These are phyloP conservation scores for Salvia hispanica DNA, from an alignment of 257 asterid genomes.

Conservation along the genomic window DNA sequence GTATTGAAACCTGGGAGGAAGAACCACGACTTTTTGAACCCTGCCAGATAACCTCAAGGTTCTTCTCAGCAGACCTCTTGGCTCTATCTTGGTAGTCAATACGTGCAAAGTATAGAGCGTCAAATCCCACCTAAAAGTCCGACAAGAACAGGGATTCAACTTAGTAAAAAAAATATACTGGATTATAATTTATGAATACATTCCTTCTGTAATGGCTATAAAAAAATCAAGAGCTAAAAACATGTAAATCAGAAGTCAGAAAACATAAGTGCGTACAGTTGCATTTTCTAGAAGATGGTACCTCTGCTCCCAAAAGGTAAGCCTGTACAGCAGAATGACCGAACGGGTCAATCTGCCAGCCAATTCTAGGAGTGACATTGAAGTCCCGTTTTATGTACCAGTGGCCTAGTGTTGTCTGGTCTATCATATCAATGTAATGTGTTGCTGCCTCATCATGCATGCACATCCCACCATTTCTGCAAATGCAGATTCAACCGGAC, in stretches of 20 bases:
- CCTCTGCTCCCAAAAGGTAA: conserved; percentile 97
- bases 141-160: background rate
- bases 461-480: conserved; percentile 97
- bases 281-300: conserved; percentile 18
- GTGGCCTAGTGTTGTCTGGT: conserved; percentile 95
- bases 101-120: conserved; percentile 90
- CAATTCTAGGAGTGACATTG: conserved; percentile 87
- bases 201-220: no score
- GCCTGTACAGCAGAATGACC: conserved; percentile 99
- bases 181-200: no score
- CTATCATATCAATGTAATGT: conserved; percentile 97
- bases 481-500: conserved; percentile 11
- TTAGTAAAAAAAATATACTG: no score
- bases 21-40: conserved; percentile 85
- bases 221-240: no score
- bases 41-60: conserved; percentile 90
- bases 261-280: background rate
- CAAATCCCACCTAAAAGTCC: conserved; percentile 83
- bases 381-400: conserved; percentile 70
- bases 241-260: no score
- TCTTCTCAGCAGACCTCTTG: conserved; percentile 72
- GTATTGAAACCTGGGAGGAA: conserved; percentile 67
- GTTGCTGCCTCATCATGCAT: conserved; percentile 98
- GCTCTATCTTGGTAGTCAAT: conserved; percentile 98
- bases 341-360: conserved; percentile 98